Conservation (phyloP, 345 rosid genomes). For the Rhizophora apiculata region DNA sequence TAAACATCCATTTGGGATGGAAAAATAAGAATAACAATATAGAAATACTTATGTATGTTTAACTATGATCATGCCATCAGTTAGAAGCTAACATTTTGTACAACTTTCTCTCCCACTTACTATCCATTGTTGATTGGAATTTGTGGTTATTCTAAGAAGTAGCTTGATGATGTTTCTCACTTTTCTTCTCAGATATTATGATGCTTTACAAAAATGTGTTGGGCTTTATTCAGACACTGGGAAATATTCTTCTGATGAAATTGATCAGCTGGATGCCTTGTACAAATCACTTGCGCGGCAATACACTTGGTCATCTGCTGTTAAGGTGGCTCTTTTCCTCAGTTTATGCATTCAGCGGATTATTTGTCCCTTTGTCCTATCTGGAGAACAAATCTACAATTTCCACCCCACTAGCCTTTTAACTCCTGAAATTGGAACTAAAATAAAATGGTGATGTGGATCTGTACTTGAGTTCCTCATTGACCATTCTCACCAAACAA, state of each 20-base stretch:
- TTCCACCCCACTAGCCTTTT: not conserved
- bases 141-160: not conserved
- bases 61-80: not conserved
- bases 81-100: not conserved
- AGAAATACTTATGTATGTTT: not conserved
- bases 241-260: slow-evolving; percentile 64
- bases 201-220: slow-evolving; percentile 85
- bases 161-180: slow-evolving; percentile 3
- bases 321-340: slow-evolving; percentile 56
- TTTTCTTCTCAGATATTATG: slow-evolving; percentile 60
- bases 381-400: not conserved
- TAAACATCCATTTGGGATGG: not conserved
- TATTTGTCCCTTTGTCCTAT: not conserved
- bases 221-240: slow-evolving; percentile 59
- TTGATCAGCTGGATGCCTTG: slow-evolving; percentile 65
- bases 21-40: not conserved
- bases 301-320: slow-evolving; percentile 88
- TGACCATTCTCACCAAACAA: too few relatives aligned
- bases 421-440: too few relatives aligned
- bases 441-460: too few relatives aligned
- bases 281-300: slow-evolving; percentile 71
- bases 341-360: not conserved
- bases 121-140: not conserved
- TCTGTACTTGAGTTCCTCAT: too few relatives aligned
- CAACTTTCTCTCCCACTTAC: not conserved